Conservation (phyloP, 345 rosid genomes). For the Adansonia digitata region DNA sequence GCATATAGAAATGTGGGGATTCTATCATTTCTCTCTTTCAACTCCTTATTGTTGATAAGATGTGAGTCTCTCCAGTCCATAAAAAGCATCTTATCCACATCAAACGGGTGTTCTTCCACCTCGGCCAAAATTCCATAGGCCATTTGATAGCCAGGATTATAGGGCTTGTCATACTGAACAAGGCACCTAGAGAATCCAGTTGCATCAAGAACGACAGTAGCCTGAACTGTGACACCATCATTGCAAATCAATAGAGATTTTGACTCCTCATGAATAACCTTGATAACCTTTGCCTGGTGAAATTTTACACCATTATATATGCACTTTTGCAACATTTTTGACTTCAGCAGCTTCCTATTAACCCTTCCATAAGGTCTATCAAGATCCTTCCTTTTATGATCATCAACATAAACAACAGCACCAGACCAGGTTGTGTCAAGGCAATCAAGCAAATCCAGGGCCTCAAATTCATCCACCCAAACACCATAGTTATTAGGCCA, state of each 20-base stretch:
- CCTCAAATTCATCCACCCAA: constrained; percentile 98
- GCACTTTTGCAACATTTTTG: constrained; percentile 91
- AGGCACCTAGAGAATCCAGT: constrained; percentile 95
- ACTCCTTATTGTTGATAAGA: constrained; percentile 36
- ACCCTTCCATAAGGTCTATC: constrained; percentile 92
- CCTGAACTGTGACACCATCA: constrained; percentile 82
- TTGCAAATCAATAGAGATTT: constrained; percentile 76
- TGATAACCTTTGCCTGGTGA: constrained; percentile 85
- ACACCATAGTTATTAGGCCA: constrained; percentile 99
- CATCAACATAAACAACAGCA: constrained; percentile 71
- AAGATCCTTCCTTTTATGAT: constrained; percentile 54
- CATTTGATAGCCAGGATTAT: constrained; percentile 94
- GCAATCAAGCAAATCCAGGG: constrained; percentile 94
- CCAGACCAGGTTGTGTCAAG: constrained; percentile 96
- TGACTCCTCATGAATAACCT: constrained; percentile 78
- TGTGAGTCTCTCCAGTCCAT: constrained; percentile 99
- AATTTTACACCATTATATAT: constrained; percentile 77
- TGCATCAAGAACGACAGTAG: constrained; percentile 86
- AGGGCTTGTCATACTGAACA: constrained; percentile 91
- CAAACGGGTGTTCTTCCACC: constrained; percentile 91
- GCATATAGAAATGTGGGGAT: constrained; percentile 92
- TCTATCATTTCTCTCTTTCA: constrained; percentile 56
- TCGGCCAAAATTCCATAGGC: constrained; percentile 94
- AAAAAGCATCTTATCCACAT: constrained; percentile 88
- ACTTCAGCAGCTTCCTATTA: constrained; percentile 82